Evolutionary conservation across 164 flowering plant species (phyloP).

Genomic region (Litsea cubeba): DNA sequence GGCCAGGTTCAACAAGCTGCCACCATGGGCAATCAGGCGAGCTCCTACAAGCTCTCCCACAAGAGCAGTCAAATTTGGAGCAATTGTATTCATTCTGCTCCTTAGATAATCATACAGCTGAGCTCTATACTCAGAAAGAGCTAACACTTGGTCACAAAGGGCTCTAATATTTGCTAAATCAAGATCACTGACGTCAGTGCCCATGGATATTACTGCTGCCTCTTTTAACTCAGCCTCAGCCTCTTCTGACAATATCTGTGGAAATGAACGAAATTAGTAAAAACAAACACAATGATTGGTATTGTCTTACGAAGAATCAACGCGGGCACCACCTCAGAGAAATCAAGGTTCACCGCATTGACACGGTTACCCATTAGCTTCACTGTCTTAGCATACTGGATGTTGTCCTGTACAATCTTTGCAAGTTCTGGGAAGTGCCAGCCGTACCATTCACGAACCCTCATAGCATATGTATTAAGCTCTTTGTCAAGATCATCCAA

Average conservation of each 20-base stretch:
- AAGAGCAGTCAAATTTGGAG: slow-evolving; percentile 84
- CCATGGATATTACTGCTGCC: slow-evolving; percentile 89
- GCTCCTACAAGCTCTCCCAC: slow-evolving; percentile 98
- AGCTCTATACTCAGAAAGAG: slow-evolving; percentile 85
- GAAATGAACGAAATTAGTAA: not conserved
- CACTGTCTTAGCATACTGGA: slow-evolving; percentile 83
- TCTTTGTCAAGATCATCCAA: slow-evolving; percentile 99
- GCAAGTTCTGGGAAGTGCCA: slow-evolving; percentile 99
- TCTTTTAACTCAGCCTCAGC: slow-evolving; percentile 79
- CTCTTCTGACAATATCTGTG: slow-evolving; percentile 67
- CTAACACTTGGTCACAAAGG: slow-evolving; percentile 76
- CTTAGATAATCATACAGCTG: slow-evolving; percentile 79
- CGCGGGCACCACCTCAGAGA: slow-evolving; percentile 58
- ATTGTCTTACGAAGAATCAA: not conserved
- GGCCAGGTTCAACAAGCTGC: slow-evolving; percentile 86
- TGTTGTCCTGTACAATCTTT: slow-evolving; percentile 83
- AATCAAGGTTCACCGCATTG: slow-evolving; percentile 91
- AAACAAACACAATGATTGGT: not conserved
- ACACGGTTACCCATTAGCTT: slow-evolving; percentile 82
- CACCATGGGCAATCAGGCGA: slow-evolving; percentile 91
- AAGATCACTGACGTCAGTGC: slow-evolving; percentile 86
- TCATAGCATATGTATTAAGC: slow-evolving; percentile 93
- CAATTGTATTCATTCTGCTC: slow-evolving; percentile 84
- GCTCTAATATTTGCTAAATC: slow-evolving; percentile 79
- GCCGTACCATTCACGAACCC: slow-evolving; percentile 96